Conservation (phyloP, 345 rosid genomes). For the Euphorbia pulcherrima region DNA sequence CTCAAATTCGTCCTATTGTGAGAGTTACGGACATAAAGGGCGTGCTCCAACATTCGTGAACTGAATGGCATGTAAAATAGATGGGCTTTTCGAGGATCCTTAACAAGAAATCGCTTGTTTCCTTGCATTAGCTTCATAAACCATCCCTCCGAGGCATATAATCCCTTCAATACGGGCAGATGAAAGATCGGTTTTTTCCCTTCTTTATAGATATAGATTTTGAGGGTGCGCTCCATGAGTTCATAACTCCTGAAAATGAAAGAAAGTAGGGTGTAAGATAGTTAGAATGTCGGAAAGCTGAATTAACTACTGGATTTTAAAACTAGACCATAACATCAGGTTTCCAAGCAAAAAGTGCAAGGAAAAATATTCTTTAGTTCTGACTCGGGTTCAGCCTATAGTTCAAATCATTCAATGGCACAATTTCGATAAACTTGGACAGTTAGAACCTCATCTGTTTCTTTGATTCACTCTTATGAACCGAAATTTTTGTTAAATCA, state of each 20-base stretch:
- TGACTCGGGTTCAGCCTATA: too few relatives aligned
- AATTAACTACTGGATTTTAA: background rate
- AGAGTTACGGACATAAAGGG: slow-evolving; percentile 83
- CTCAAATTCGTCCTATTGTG: slow-evolving; percentile 80
- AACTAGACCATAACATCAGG: background rate
- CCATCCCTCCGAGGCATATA: slow-evolving; percentile 99
- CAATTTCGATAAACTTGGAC: background rate
- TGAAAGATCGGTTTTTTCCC: slow-evolving; percentile 87
- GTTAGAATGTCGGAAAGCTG: slow-evolving; percentile 5
- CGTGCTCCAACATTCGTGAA: slow-evolving; percentile 80
- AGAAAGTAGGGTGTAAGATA: slow-evolving; percentile 22
- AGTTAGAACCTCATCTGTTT: background rate
- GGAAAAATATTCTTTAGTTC: background rate
- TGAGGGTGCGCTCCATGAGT: slow-evolving; percentile 78
- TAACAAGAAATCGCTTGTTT: slow-evolving; percentile 60
- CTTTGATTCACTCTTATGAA: background rate
- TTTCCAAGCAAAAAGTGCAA: background rate
- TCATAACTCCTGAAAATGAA: slow-evolving; percentile 77
- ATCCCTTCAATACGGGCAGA: slow-evolving; percentile 79
- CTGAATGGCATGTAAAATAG: slow-evolving; percentile 94
- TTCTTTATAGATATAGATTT: slow-evolving; percentile 74
- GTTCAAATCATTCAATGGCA: background rate
- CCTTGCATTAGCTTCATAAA: slow-evolving; percentile 96
- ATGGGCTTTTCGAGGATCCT: slow-evolving; percentile 81
- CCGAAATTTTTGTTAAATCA: background rate